Evolutionary conservation across 2,329 filamentous ascomycete genomes (phyloP).

Genomic region (Harringtonia lauricola): DNA sequence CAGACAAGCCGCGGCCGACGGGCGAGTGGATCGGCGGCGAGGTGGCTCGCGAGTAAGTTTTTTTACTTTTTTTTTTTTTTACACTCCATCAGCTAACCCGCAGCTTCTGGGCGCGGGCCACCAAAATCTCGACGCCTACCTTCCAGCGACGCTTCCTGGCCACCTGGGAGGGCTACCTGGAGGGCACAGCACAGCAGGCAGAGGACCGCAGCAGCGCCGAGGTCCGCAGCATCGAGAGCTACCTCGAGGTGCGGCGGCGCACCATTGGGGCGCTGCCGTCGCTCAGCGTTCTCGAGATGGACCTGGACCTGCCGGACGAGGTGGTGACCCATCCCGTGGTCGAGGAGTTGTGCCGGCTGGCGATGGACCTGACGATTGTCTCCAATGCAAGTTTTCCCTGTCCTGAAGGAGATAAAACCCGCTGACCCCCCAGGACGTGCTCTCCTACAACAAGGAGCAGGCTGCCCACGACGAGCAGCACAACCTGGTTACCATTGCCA

Average conservation of each 20-base stretch:
- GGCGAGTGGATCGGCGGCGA: constrained; percentile 13
- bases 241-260: constrained; percentile 15
- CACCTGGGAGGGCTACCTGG: constrained; percentile 14
- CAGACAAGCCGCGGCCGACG: constrained; percentile 8
- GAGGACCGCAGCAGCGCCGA: background rate
- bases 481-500: constrained; percentile 19
- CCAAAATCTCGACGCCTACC: background rate
- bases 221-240: constrained; percentile 12
- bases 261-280: constrained; percentile 16
- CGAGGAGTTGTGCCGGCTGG: constrained; percentile 11
- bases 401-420: too few species aligned
- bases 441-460: constrained; percentile 20
- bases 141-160: constrained; percentile 16
- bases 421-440: constrained; percentile 17
- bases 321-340: constrained; percentile 13
- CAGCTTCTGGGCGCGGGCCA: background rate
- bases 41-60: constrained; percentile 12
- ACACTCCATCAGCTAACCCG: background rate
- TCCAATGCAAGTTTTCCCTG: constrained; percentile 14
- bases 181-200: constrained; percentile 1
- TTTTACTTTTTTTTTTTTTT: background rate
- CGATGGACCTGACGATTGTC: constrained; percentile 17
- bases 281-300: constrained; percentile 14
- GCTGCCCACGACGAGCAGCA: constrained; percentile 16
- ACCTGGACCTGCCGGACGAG: constrained; percentile 15